These are phyloP conservation scores for Aureobasidium subglaciale DNA, from an alignment of 2,329 filamentous ascomycete species.

Conservation along the genomic window DNA sequence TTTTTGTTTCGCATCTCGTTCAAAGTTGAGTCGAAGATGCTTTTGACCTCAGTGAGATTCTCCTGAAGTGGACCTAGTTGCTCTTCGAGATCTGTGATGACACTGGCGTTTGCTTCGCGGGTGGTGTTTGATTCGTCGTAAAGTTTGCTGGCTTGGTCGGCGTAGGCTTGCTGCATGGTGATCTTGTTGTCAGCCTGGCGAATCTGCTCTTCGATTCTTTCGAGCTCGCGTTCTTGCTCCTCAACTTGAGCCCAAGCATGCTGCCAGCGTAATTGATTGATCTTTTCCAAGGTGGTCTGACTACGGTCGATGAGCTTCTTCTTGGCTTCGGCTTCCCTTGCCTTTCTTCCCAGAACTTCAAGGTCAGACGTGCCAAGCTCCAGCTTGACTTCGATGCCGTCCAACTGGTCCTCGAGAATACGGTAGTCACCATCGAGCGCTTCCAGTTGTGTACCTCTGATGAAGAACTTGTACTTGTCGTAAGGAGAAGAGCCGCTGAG, in stretches of 20 bases:
- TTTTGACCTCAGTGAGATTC: constrained; percentile 42
- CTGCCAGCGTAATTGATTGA: constrained; percentile 55
- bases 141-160: constrained; percentile 37
- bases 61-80: constrained; percentile 40
- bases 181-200: constrained; percentile 40
- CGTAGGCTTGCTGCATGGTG: constrained; percentile 36
- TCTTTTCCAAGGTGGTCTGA: constrained; percentile 55
- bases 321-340: constrained; percentile 56
- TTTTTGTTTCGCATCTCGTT: constrained; percentile 21
- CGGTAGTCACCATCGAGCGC: constrained; percentile 87
- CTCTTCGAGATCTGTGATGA: constrained; percentile 28
- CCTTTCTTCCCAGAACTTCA: constrained; percentile 49
- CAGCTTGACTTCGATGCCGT: constrained; percentile 62
- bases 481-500: constrained; percentile 73
- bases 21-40: constrained; percentile 39
- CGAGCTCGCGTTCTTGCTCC: constrained; percentile 54
- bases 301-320: constrained; percentile 61
- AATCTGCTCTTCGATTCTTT: constrained; percentile 26
- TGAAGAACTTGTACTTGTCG: constrained; percentile 94
- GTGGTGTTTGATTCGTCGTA: constrained; percentile 39
- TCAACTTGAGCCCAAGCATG: constrained; percentile 83
- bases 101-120: constrained; percentile 30
- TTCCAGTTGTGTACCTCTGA: constrained; percentile 89
- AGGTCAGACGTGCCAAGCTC: constrained; percentile 56
- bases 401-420: constrained; percentile 69